Percentiles rank a stretch among this genome's conserved stretches.
Conservation (phyloP, 1,284 basidiomycete species). For the Coniferiporia weirii region DNA sequence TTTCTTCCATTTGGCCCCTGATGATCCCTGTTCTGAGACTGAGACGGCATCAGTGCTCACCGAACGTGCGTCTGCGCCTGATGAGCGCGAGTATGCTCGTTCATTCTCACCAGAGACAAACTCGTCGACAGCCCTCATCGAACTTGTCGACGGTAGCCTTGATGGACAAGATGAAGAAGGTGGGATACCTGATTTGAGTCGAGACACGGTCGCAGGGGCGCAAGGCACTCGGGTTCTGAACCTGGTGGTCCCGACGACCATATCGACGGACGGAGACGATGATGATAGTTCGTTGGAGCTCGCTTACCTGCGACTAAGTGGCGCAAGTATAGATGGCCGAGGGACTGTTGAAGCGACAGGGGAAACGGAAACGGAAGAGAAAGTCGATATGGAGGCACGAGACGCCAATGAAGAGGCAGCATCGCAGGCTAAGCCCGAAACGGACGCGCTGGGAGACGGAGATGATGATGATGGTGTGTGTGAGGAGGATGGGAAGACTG, state of each 20-base stretch:
- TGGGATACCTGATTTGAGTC: not conserved
- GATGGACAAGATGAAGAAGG: not conserved
- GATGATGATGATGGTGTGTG: too few species aligned
- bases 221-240: not conserved
- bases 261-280: not conserved
- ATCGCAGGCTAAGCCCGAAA: too few species aligned
- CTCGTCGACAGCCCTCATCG: not conserved
- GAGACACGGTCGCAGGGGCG: not conserved
- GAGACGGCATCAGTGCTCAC: too few species aligned
- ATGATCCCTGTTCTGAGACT: too few species aligned
- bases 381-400: too few species aligned
- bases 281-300: not conserved
- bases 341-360: not conserved
- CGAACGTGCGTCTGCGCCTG: not conserved
- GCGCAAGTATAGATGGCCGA: not conserved
- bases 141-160: not conserved
- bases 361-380: too few species aligned
- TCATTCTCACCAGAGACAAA: not conserved
- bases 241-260: not conserved
- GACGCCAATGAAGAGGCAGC: too few species aligned
- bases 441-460: too few species aligned
- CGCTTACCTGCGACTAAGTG: not conserved
- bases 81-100: not conserved
- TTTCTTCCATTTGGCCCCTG: too few species aligned
- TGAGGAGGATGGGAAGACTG: too few species aligned